These are phyloP conservation scores for Sinapis alba DNA, from an alignment of 441 rosid species.

Conservation along the genomic window DNA sequence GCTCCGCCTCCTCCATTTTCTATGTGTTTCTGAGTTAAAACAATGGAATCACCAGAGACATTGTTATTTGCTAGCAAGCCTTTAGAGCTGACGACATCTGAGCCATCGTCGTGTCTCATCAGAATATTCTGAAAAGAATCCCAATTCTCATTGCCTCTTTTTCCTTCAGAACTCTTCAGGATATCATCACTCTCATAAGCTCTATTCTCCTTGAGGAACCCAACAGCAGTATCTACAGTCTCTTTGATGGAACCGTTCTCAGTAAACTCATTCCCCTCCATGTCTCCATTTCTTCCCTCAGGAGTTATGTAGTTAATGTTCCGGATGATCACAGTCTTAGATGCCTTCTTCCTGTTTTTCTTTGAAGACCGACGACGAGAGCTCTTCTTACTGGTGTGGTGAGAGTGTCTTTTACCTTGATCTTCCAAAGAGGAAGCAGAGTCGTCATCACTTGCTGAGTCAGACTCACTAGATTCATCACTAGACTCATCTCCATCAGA, in stretches of 20 bases:
- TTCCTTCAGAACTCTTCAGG: conserved; percentile 33
- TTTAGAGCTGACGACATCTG: conserved; percentile 42
- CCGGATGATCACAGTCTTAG: conserved; percentile 78
- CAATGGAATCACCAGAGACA: conserved; percentile 50
- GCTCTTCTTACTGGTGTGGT: conserved; percentile 45
- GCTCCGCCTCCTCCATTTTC: conserved; percentile 42
- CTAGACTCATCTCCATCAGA: conserved; percentile 50
- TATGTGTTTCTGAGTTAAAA: conserved; percentile 41
- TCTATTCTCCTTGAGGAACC: conserved; percentile 46
- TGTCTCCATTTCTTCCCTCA: conserved; percentile 61
- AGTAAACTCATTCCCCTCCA: conserved; percentile 52
- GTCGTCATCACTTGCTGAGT: conserved; percentile 55
- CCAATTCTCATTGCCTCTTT: conserved; percentile 61
- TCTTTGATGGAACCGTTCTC: conserved; percentile 57
- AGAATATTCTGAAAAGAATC: conserved; percentile 72
- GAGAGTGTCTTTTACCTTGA: conserved; percentile 53
- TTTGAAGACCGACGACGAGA: conserved; percentile 41
- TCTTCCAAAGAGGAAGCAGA: conserved; percentile 47
- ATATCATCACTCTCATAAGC: conserved; percentile 34
- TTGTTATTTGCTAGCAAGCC: conserved; percentile 36
- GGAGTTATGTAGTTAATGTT: conserved; percentile 87
- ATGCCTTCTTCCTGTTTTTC: conserved; percentile 64
- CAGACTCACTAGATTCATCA: conserved; percentile 56
- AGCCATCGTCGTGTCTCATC: conserved; percentile 53
- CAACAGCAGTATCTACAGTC: conserved; percentile 62